phyloP scores from a whole-genome alignment of 2,329 filamentous ascomycete genomes.

The Exophiala calicioides region DNA sequence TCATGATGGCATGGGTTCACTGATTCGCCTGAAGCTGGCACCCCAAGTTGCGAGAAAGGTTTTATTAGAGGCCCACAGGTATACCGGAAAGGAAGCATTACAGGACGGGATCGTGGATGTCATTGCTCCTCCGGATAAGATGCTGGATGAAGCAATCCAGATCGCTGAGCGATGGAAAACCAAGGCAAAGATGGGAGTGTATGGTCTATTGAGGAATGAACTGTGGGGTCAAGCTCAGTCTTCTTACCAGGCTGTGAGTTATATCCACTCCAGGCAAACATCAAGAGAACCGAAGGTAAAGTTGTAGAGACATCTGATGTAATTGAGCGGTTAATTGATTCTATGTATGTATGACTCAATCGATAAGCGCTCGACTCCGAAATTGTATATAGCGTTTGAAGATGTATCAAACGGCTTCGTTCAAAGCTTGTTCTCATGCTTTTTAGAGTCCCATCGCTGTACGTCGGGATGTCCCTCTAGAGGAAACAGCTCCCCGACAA shows the following conservation, averaged over 20 bases:
- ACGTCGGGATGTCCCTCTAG: conserved; percentile 23
- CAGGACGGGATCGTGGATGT: conserved; percentile 56
- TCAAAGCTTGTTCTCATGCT: not conserved
- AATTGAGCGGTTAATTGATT: too few species aligned
- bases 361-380: too few species aligned
- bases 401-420: not conserved
- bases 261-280: conserved; percentile 51
- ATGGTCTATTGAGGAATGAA: conserved; percentile 52
- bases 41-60: conserved; percentile 56
- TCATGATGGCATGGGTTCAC: conserved; percentile 55
- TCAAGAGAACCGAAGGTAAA: conserved; percentile 49
- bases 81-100: conserved; percentile 54
- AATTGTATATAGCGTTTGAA: not conserved
- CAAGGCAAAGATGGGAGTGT: conserved; percentile 45
- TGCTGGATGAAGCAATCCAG: conserved; percentile 49
- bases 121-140: conserved; percentile 49
- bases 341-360: too few species aligned
- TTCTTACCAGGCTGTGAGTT: conserved; percentile 53
- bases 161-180: conserved; percentile 43
- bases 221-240: conserved; percentile 55
- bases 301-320: conserved; percentile 40
- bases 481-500: conserved; percentile 42
- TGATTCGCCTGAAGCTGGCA: conserved; percentile 53
- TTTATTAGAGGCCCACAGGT: conserved; percentile 56
- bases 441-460: conserved; percentile 31